Base-by-base conservation (phyloP, 768 basidiomycete genomes). In the Cystofilobasidium macerans region DNA sequence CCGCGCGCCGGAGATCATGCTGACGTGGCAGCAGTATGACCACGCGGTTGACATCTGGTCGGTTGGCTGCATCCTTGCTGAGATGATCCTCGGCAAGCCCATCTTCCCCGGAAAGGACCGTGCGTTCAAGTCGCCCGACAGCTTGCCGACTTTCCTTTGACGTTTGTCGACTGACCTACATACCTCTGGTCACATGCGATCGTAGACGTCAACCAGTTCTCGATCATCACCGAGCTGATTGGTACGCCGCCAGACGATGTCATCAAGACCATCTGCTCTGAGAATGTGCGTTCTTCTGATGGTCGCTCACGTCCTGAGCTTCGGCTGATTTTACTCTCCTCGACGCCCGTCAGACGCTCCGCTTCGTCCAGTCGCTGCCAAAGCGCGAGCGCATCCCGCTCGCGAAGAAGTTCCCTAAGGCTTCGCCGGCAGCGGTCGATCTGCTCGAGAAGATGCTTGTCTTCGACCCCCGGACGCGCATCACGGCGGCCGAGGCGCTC, bases 11-110 rank as follows among this genome's bases (percentile, higher is more conserved):
- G 95, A 99, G 78, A 99, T 99, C 79, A 99, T 99, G 95, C 82
- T 99, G 75, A 99, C 95, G 43, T 99, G 95, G 95, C 95, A 99
- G 77, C 98, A 98, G 80, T 99, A 99, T 79, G 94, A 98, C 76
- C 93, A 97, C 64, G 95, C 94, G 20, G 95, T 99, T 69, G 95
- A 99, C 76, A 94, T 98, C 75, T 98, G 95, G 95, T 54, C 51
- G 28, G 92, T 93, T 14, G 95, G 93, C 8, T 99, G 95, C 79
- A 98, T 99, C 76, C 97, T 99, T 73, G 95, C 95, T 7, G 95
- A 99, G 80, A 99, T 99, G 95, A 79, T 99, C 57, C 93, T 97
- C 76, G 95, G 95, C 36, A 97, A 97, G 75, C 94, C 95, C 0
- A 79, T 99, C 71, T 99, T 99, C 83, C 95, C 95, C 32, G 95